Base-by-base conservation (phyloP, 129 eudicot species). In the Flaveria ramosissima region DNA sequence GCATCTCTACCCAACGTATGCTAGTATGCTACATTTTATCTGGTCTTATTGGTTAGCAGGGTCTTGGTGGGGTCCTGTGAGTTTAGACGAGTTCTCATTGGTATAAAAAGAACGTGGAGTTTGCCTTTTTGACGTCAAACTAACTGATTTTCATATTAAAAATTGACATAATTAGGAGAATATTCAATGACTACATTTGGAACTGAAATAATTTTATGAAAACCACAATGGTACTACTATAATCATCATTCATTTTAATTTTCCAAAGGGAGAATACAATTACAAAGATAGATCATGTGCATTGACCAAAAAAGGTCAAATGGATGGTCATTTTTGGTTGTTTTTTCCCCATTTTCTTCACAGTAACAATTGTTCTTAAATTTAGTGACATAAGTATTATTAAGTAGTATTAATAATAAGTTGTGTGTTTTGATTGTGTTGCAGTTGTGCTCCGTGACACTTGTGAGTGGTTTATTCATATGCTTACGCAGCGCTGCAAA, bases 401-500 rank as follows among this genome's bases (percentile, higher is more conserved):
- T 30, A 30, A 30, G 36, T 30, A 19, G 12, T 45, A 17, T 19
- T 56, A 17, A 19, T 56, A 63, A 9, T 71, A 47, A 30, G 24
- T 48, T 39, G 11, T 63, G 62, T 61, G 48, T 64, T 77, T 20
- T 21, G 45, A 68, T 72, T 64, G 21, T 26, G 80, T 46, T 75
- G 83, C 87, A 94, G 98, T 32, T 94, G 23, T 85, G 97, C 62
- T 94, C 93, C 9, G 61, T 86, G 65, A 89, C 92, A 11, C 85
- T 90, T 77, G 91, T 94, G 32, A 83, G 89, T 0, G 98, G 98
- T 68, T 83, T 94, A 27, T 84, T 79, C 47, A 89, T 94, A 73
- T 91, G 96, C 86, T 77, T 94, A 55, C 83, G 88, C 1, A 91
- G 96, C 27, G 97, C 98, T 61, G 97, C 97, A 20, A 94, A 87